These are phyloP conservation scores for Neonothopanus nambi DNA, from an alignment of 1,284 basidiomycete genomes.

Conservation along the genomic window DNA sequence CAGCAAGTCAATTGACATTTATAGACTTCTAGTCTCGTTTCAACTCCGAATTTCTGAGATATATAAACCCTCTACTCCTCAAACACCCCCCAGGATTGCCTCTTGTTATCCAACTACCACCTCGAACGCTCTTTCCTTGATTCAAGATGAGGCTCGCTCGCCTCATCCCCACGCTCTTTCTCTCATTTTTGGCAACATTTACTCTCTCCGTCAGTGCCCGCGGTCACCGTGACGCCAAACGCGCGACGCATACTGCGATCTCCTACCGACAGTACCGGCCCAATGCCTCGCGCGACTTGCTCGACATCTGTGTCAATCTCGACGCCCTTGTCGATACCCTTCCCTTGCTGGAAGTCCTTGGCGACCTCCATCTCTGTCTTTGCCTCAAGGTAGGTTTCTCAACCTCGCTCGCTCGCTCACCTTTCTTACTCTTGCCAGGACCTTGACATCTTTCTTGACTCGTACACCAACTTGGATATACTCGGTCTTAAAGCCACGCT, in stretches of 20 bases:
- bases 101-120: background rate
- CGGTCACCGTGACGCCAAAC: slow-evolving; percentile 26
- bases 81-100: background rate
- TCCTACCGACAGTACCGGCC: slow-evolving; percentile 22
- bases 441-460: slow-evolving; percentile 37
- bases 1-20: too few relatives aligned
- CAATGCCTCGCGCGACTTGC: slow-evolving; percentile 32
- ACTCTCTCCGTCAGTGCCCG: slow-evolving; percentile 22
- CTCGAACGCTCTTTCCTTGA: background rate
- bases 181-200: slow-evolving; percentile 24
- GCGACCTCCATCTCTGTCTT: slow-evolving; percentile 32
- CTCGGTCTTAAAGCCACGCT: slow-evolving; percentile 27
- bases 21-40: background rate
- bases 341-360: slow-evolving; percentile 25
- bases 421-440: slow-evolving; percentile 26
- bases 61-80: background rate
- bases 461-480: slow-evolving; percentile 29
- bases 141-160: slow-evolving; percentile 19
- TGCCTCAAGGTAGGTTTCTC: slow-evolving; percentile 30
- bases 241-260: slow-evolving; percentile 18
- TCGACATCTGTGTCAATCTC: slow-evolving; percentile 35
- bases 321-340: slow-evolving; percentile 28
- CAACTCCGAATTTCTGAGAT: background rate
- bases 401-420: background rate
- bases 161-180: slow-evolving; percentile 34